These are phyloP conservation scores for Saccharomycopsis sp. DNA, from an alignment of 805 yeast species.

Conservation along the genomic window DNA sequence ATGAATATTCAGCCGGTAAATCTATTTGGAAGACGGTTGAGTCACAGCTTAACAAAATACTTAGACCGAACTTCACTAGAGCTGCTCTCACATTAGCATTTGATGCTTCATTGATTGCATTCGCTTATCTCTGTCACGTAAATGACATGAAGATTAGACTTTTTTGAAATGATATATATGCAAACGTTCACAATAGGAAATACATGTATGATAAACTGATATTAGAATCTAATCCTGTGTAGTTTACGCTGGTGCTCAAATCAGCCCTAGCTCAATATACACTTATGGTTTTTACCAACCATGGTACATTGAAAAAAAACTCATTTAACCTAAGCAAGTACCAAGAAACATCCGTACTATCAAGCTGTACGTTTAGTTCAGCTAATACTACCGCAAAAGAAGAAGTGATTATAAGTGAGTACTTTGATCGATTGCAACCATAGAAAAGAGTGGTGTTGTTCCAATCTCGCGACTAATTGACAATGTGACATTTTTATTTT, in stretches of 20 bases:
- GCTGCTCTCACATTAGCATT: background rate
- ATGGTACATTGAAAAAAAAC: no score
- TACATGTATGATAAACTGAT: background rate
- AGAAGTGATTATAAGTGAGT: no score
- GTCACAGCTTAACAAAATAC: background rate
- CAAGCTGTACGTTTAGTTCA: no score
- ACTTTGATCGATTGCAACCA: background rate
- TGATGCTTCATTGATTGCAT: conserved; percentile 5
- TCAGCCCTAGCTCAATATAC: no score
- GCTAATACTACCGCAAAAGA: no score
- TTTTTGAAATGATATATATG: background rate
- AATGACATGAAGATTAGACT: conserved; percentile 4
- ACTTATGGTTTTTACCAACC: no score
- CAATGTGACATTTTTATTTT: background rate
- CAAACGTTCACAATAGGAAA: background rate
- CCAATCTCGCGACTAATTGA: background rate
- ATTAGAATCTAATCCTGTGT: background rate
- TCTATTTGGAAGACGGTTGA: conserved; percentile 14
- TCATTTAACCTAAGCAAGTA: no score
- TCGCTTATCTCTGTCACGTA: conserved; percentile 9
- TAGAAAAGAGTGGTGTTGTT: background rate
- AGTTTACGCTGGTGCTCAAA: no score
- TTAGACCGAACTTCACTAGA: background rate
- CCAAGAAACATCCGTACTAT: no score
- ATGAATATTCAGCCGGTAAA: conserved; percentile 3